phyloP scores from a whole-genome alignment of 2,329 filamentous ascomycete species.

The Talaromyces albobiverticillius region DNA sequence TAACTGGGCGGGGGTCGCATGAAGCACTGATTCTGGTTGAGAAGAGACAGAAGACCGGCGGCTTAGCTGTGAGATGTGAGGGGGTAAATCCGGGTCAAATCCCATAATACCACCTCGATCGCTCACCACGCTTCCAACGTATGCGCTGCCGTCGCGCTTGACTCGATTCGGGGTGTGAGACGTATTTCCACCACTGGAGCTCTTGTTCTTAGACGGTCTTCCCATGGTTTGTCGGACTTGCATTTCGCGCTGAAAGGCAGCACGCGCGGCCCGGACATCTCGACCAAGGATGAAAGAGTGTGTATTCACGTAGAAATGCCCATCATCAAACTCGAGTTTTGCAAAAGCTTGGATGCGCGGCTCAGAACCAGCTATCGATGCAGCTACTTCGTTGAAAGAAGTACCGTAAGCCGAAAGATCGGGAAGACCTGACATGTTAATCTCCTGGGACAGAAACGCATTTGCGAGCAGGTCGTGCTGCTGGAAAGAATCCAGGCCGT shows the following conservation, averaged over 20 bases:
- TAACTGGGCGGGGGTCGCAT: slow-evolving; percentile 37
- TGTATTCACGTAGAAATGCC: slow-evolving; percentile 64
- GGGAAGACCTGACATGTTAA: slow-evolving; percentile 23
- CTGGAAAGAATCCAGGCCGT: slow-evolving; percentile 35
- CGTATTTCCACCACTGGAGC: slow-evolving; percentile 43
- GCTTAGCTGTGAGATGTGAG: slow-evolving; percentile 39
- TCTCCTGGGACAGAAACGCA: slow-evolving; percentile 36
- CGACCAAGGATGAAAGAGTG: slow-evolving; percentile 62
- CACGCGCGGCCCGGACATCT: slow-evolving; percentile 53
- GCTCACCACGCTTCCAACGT: slow-evolving; percentile 52
- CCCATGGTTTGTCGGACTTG: slow-evolving; percentile 40
- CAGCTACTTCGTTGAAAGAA: slow-evolving; percentile 27
- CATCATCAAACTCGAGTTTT: slow-evolving; percentile 63
- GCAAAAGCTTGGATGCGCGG: slow-evolving; percentile 58
- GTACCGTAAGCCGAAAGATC: slow-evolving; percentile 29
- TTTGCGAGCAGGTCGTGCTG: slow-evolving; percentile 40
- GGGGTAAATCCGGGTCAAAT: slow-evolving; percentile 42
- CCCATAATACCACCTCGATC: slow-evolving; percentile 56
- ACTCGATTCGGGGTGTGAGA: slow-evolving; percentile 45
- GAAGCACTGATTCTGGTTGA: slow-evolving; percentile 36
- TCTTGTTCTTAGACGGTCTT: slow-evolving; percentile 42
- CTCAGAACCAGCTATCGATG: slow-evolving; percentile 40
- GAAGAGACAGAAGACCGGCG: slow-evolving; percentile 53
- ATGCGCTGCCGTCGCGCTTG: slow-evolving; percentile 43
- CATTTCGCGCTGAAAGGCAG: slow-evolving; percentile 44